These are phyloP conservation scores for Plasmodium reichenowi DNA, from an alignment of 169 alveolate genomes.

Conservation along the genomic window DNA sequence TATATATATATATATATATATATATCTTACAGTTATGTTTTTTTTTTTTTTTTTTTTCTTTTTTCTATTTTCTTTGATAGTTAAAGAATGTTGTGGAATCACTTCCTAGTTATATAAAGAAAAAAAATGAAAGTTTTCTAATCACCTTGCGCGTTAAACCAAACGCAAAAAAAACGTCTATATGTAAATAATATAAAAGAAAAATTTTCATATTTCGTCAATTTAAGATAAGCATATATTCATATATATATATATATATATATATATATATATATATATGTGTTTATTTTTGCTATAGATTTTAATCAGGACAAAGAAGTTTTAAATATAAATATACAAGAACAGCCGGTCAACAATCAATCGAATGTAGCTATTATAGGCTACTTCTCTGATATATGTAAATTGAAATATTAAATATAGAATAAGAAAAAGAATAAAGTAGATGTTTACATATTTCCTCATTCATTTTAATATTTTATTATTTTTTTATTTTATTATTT, in stretches of 20 bases:
- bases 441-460: neutral
- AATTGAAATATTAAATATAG: slow-evolving; percentile 23
- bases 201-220: no score
- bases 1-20: slow-evolving; percentile 8
- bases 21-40: neutral
- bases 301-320: slow-evolving; percentile 80
- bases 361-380: slow-evolving; percentile 90
- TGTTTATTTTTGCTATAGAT: slow-evolving; percentile 26
- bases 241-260: no score
- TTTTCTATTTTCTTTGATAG: slow-evolving; percentile 5
- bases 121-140: slow-evolving; percentile 54
- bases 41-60: neutral
- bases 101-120: slow-evolving; percentile 64
- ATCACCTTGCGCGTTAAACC: slow-evolving; percentile 73
- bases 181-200: slow-evolving; percentile 25
- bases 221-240: no score
- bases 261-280: neutral
- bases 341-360: slow-evolving; percentile 92
- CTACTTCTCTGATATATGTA: slow-evolving; percentile 82
- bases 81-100: slow-evolving; percentile 25
- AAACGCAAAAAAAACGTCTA: slow-evolving; percentile 47
- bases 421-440: neutral
- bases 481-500: neutral
- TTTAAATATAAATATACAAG: slow-evolving; percentile 87
- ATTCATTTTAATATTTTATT: neutral